Evolutionary conservation across 805 yeast species (phyloP).

Genomic region (Wickerhamomyces alni): DNA sequence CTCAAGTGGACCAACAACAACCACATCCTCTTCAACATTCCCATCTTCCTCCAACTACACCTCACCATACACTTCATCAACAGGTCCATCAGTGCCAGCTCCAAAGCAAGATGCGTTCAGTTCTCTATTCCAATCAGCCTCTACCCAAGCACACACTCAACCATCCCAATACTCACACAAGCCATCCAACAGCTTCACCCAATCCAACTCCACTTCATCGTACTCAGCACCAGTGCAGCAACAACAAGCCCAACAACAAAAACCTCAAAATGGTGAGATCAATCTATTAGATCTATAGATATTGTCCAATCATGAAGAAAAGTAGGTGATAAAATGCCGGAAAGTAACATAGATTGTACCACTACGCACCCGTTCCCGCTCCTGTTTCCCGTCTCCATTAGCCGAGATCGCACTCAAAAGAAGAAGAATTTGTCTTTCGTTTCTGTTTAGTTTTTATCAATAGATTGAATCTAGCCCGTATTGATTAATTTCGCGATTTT

Average conservation of each 20-base stretch:
- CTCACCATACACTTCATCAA: conserved; percentile 16
- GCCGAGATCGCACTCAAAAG: too few species aligned
- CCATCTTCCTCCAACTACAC: conserved; percentile 4
- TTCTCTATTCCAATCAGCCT: conserved; percentile 61
- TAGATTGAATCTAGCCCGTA: neutral
- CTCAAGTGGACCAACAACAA: conserved; percentile 8
- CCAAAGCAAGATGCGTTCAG: conserved; percentile 65
- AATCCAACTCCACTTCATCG: conserved; percentile 6
- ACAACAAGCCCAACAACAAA: conserved; percentile 5
- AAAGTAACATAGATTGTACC: too few species aligned
- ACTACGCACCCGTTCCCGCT: too few species aligned
- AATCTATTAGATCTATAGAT: conserved; percentile 10
- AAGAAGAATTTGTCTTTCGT: neutral
- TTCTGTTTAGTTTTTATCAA: neutral
- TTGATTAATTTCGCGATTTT: neutral
- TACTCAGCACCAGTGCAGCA: conserved; percentile 5
- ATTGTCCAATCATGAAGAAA: too few species aligned
- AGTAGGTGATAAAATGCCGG: too few species aligned
- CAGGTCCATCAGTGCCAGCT: conserved; percentile 33
- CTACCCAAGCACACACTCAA: conserved; percentile 29
- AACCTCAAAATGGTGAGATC: conserved; percentile 8
- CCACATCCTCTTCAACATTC: conserved; percentile 5
- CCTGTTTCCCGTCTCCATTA: too few species aligned
- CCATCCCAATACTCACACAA: neutral
- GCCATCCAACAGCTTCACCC: conserved; percentile 1